Percentiles rank a stretch among this genome's conserved stretches.
Evolutionary conservation across 106 monocot species (phyloP).

Genomic region (Platanthera guangdongensis): DNA sequence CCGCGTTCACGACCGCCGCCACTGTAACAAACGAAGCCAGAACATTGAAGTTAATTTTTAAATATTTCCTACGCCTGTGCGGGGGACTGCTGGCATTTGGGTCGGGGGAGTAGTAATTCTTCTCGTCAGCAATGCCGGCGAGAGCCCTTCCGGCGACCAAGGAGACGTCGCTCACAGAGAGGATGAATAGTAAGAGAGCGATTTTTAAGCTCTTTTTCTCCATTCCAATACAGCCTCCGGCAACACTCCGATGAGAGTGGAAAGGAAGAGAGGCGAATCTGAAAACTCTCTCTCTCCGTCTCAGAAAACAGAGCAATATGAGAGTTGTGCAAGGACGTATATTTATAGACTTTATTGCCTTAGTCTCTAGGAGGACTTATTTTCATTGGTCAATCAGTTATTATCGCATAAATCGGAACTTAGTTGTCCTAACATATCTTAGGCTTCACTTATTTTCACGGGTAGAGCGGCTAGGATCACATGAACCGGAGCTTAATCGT

Average conservation of each 20-base stretch:
- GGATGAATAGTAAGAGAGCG: neutral
- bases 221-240: neutral
- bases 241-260: neutral
- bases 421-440: no score
- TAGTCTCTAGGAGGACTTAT: no score
- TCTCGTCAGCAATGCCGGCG: conserved; percentile 5
- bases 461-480: no score
- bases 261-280: neutral
- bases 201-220: neutral
- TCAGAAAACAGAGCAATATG: neutral
- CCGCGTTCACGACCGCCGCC: no score
- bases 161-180: neutral
- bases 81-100: conserved; percentile 4
- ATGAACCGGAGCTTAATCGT: no score
- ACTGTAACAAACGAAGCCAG: no score
- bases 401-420: no score
- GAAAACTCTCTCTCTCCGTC: neutral
- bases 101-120: conserved; percentile 18
- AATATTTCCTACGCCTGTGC: neutral
- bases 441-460: no score
- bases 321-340: no score
- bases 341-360: no score
- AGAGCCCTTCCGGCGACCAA: neutral
- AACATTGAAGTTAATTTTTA: neutral
- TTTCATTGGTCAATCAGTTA: no score